Evolutionary conservation across 1,284 basidiomycete species (phyloP), one percentile per base, ranked within the genome.

Genomic region (Austroboletus novae-zelandiae): DNA sequence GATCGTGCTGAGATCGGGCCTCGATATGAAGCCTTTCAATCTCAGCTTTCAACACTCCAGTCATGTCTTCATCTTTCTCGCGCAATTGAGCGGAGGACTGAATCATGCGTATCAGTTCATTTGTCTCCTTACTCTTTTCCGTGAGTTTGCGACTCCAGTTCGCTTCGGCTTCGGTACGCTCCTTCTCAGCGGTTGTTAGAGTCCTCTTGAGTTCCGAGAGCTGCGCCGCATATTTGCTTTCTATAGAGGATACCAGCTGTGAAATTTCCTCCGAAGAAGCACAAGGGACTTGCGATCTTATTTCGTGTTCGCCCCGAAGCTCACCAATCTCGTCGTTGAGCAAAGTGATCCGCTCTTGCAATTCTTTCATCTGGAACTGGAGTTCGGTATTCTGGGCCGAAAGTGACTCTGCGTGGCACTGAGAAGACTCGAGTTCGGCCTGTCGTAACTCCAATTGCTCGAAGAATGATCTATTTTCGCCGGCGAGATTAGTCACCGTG

Each of bases 361-460:
- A 71, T 65, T 96, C 93, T 27, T 86, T 83, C 2, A 95, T 71
- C 63, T 94, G 91, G 64, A 89, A 94, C 58, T 92, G 83, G 32
- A 91, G 74, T 64, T 98, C 94, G 9, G 84, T 84, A 40, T 84
- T 86, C 60, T 89, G 85, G 45, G 84, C 83, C 58, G 89, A 82
- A 30, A 93, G 69, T 0, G 78, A 79, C 59, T 92, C 91, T 1
- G 86, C 74, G 53, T 88, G 83, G 4, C 80, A 81, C 53, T 87
- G 83, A 1, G 85, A 82, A 0, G 88, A 86, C 70, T 98, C 94
- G 14, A 89, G 69, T 62, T 97, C 93, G 13, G 89, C 91, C 65
- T 95, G 91, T 25, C 89, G 85, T 39, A 88, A 61, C 69, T 97
- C 91, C 5, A 92, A 74, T 52, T 89, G 83, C 56, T 93, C 89